Conservation (phyloP, 2,329 filamentous ascomycete genomes). For the Ceratocystis cubensis region DNA sequence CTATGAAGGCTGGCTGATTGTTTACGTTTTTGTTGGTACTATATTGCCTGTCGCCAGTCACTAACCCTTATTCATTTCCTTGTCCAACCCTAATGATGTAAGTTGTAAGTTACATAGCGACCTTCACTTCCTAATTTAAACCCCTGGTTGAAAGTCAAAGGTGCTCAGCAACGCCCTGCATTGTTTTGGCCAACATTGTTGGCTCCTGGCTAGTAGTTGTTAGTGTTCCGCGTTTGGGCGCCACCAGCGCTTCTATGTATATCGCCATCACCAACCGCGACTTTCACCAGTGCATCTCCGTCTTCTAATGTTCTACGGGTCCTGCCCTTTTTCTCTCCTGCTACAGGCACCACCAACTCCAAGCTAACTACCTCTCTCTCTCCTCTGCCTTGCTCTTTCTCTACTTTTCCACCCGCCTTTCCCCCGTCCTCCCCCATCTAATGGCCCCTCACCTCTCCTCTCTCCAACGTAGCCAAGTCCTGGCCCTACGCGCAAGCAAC, state of each 20-base stretch:
- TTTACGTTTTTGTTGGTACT: neutral
- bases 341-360: neutral
- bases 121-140: conserved; percentile 11
- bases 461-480: conserved; percentile 19
- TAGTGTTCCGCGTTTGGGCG: too few species aligned
- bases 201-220: neutral
- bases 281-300: neutral
- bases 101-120: neutral
- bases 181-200: neutral
- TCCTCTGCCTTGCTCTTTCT: neutral
- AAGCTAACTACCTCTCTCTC: neutral
- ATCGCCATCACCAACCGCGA: too few species aligned
- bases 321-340: neutral
- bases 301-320: neutral
- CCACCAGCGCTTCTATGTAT: too few species aligned
- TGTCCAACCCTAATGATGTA: neutral
- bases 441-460: conserved; percentile 21
- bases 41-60: neutral
- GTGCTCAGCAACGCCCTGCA: neutral
- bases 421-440: neutral
- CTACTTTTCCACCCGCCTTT: neutral
- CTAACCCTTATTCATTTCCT: neutral
- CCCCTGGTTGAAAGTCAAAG: conserved; percentile 3
- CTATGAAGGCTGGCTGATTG: conserved; percentile 14
- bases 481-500: conserved; percentile 19